These are phyloP conservation scores for Teunomyces pallodes DNA, from an alignment of 805 yeast genomes.

Conservation along the genomic window DNA sequence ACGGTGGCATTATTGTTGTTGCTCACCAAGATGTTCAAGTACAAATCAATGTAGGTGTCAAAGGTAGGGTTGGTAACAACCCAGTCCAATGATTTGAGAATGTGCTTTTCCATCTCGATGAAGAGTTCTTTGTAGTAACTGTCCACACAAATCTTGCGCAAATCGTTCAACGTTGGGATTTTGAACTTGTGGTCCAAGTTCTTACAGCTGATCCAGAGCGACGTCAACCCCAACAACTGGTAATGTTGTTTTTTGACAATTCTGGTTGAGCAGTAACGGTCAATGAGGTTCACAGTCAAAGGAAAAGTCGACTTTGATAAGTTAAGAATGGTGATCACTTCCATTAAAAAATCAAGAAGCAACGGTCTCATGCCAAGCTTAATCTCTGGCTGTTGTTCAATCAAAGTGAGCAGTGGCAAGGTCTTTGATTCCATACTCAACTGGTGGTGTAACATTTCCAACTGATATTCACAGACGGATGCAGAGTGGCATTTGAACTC, in stretches of 20 bases:
- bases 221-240: constrained; percentile 43
- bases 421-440: constrained; percentile 20
- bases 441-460: constrained; percentile 40
- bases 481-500: constrained; percentile 47
- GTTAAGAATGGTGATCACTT: constrained; percentile 40
- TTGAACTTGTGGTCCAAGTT: constrained; percentile 55
- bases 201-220: constrained; percentile 45
- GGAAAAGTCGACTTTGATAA: constrained; percentile 43
- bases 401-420: constrained; percentile 24
- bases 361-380: constrained; percentile 44
- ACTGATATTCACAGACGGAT: constrained; percentile 44
- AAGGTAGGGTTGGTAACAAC: constrained; percentile 58
- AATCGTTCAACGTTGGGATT: constrained; percentile 51
- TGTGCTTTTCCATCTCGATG: constrained; percentile 66
- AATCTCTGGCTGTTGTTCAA: constrained; percentile 47
- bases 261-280: constrained; percentile 43
- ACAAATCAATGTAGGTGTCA: constrained; percentile 61
- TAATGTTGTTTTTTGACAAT: constrained; percentile 46
- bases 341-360: constrained; percentile 43
- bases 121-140: constrained; percentile 56
- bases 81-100: constrained; percentile 65
- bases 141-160: constrained; percentile 56
- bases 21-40: constrained; percentile 36
- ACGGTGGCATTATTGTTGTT: constrained; percentile 16
- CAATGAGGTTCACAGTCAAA: constrained; percentile 43